phyloP scores from a whole-genome alignment of 768 basidiomycete genomes.

The Rhizopogon roseolus region DNA sequence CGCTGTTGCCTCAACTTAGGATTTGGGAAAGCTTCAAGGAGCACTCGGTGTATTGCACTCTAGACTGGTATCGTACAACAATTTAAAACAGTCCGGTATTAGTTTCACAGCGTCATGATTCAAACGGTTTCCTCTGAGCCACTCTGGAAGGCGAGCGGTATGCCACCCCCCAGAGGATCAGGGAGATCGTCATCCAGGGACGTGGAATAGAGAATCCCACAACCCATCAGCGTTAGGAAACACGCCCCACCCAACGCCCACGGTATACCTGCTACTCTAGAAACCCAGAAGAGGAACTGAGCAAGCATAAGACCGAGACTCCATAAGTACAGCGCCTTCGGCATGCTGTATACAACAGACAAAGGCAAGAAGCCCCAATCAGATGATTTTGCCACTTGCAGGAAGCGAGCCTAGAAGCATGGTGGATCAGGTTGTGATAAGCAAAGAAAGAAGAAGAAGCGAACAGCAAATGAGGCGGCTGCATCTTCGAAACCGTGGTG shows the following conservation, averaged over 20 bases:
- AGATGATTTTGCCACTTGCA: slow-evolving; percentile 25
- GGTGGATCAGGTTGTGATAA: not conserved
- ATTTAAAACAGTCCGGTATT: not conserved
- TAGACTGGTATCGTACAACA: no score
- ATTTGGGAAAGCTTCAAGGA: no score
- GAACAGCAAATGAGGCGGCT: slow-evolving; percentile 33
- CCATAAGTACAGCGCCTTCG: slow-evolving; percentile 45
- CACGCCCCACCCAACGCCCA: not conserved
- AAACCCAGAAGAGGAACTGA: slow-evolving; percentile 13
- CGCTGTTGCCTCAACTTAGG: no score
- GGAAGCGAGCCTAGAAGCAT: slow-evolving; percentile 14
- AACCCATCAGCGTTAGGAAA: not conserved
- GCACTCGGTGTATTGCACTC: no score
- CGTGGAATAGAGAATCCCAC: not conserved
- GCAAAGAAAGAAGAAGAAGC: slow-evolving; percentile 5
- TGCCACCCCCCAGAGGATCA: no score
- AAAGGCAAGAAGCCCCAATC: slow-evolving; percentile 39
- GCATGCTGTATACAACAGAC: slow-evolving; percentile 44
- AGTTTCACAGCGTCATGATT: not conserved
- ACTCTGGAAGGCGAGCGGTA: not conserved
- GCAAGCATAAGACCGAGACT: slow-evolving; percentile 20
- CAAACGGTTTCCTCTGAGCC: not conserved
- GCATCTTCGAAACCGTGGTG: slow-evolving; percentile 9
- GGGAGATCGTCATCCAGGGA: not conserved
- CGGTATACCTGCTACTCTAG: not conserved